Base-by-base conservation (phyloP, 768 basidiomycete genomes). In the Clitopilus passeckerianus region DNA sequence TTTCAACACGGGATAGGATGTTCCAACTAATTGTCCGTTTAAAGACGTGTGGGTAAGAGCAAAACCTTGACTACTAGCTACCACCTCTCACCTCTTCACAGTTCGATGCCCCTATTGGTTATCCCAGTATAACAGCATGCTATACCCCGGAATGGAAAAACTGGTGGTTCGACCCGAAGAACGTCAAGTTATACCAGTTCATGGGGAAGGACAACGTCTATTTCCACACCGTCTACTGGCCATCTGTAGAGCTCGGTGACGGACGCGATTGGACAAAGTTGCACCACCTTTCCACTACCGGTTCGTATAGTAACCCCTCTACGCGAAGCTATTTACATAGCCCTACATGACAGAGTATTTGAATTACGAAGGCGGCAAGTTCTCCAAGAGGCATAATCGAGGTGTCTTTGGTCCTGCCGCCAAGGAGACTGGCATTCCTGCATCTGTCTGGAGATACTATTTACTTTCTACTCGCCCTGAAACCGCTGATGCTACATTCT, bases 161-260 rank as follows among this genome's bases (percentile, higher is more conserved):
- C 71, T 99, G 97, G 97, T 99, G 97, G 97, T 86, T 90, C 68
- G 90, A 95, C 68, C 90, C 89, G 1, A 80, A 92, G 64, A 80
- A 98, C 66, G 95, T 99, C 60, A 80, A 85, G 65, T 77, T 98
- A 55, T 97, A 93, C 76, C 96, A 99, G 73, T 99, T 99, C 80
- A 99, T 99, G 97, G 97, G 97, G 70, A 99, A 99, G 77, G 96
- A 98, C 71, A 98, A 95, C 62, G 93, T 95, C 54, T 98, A 96
- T 74, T 99, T 99, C 85, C 97, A 99, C 72, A 93, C 93, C 0
- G 86, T 99, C 41, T 93, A 93, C 66, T 99, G 87, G 79, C 96
- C 97, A 27, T 88, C 93, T 3, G 86, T 94, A 59, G 84, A 93
- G 67, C 75, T 98, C 60, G 97, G 86, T 2, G 95, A 98, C 64